Evolutionary conservation across 768 basidiomycete species (phyloP).

Genomic region (Pisolithus microcarpus): DNA sequence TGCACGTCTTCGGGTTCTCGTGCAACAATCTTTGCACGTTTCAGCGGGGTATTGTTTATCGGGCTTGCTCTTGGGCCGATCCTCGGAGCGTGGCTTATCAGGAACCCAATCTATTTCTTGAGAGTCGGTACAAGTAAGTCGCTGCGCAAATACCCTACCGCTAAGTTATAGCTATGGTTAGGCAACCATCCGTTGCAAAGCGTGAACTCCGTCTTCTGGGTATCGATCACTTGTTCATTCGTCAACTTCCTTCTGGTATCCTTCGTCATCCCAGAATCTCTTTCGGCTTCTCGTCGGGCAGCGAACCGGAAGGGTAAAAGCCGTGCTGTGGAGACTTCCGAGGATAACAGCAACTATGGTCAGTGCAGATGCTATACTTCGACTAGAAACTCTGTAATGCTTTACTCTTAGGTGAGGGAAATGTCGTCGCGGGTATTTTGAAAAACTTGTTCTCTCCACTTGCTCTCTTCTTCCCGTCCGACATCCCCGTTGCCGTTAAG

Average conservation of each 20-base stretch:
- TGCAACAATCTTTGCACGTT: conserved; percentile 56
- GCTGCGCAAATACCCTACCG: neutral
- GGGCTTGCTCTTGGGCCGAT: conserved; percentile 77
- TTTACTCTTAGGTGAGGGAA: conserved; percentile 1
- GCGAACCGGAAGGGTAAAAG: conserved; percentile 25
- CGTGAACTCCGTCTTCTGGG: conserved; percentile 49
- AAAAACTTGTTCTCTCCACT: conserved; percentile 56
- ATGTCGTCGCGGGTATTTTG: conserved; percentile 21
- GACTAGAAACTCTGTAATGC: neutral
- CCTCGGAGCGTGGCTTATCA: conserved; percentile 50
- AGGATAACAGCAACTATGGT: conserved; percentile 7
- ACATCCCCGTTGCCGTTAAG: conserved; percentile 33
- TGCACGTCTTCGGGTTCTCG: conserved; percentile 82
- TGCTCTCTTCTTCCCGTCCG: conserved; percentile 58
- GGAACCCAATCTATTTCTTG: conserved; percentile 32
- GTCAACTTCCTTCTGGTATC: conserved; percentile 52
- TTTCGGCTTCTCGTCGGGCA: conserved; percentile 24
- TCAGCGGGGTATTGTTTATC: conserved; percentile 69
- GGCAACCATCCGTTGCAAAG: conserved; percentile 29
- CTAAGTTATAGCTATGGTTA: conserved; percentile 9
- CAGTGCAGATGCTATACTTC: conserved; percentile 4
- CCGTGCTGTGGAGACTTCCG: conserved; percentile 14
- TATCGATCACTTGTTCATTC: conserved; percentile 38
- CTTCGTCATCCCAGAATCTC: conserved; percentile 55
- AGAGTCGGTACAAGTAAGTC: conserved; percentile 19